Conservation (phyloP, 495 filamentous ascomycete species). For the Immersiella caudata region DNA sequence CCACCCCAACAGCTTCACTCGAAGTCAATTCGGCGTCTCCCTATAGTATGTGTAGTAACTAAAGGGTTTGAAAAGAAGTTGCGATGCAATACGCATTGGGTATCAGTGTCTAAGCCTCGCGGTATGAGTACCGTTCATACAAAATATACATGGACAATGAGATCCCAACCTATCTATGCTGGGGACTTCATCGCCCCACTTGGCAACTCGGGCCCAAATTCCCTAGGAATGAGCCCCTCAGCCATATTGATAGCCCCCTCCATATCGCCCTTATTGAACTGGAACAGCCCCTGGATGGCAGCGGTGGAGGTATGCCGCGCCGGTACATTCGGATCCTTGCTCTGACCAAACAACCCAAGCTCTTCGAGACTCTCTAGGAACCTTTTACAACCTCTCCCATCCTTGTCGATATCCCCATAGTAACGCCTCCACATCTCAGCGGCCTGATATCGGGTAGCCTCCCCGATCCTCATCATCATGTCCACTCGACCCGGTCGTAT, state of each 20-base stretch:
- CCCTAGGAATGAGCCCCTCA: slow-evolving; percentile 61
- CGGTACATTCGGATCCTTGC: slow-evolving; percentile 43
- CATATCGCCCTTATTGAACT: slow-evolving; percentile 91
- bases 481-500: slow-evolving; percentile 92
- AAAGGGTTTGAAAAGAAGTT: background rate
- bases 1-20: background rate
- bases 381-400: slow-evolving; percentile 57
- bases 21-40: background rate
- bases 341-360: slow-evolving; percentile 50
- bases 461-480: slow-evolving; percentile 86
- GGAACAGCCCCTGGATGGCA: slow-evolving; percentile 87
- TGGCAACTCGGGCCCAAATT: slow-evolving; percentile 48
- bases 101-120: slow-evolving; percentile 18
- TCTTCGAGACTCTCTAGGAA: slow-evolving; percentile 55
- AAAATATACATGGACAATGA: slow-evolving; percentile 17
- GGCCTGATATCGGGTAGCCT: slow-evolving; percentile 83
- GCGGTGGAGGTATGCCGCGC: slow-evolving; percentile 74
- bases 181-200: slow-evolving; percentile 38
- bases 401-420: slow-evolving; percentile 77
- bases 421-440: slow-evolving; percentile 91
- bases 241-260: slow-evolving; percentile 83
- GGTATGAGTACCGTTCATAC: slow-evolving; percentile 14
- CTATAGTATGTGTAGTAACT: background rate
- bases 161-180: slow-evolving; percentile 21
- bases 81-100: background rate